Percentiles rank a stretch among this genome's conserved stretches.
Conservation (phyloP, 2,329 filamentous ascomycete genomes). For the Sporothrix brunneoviolacea region DNA sequence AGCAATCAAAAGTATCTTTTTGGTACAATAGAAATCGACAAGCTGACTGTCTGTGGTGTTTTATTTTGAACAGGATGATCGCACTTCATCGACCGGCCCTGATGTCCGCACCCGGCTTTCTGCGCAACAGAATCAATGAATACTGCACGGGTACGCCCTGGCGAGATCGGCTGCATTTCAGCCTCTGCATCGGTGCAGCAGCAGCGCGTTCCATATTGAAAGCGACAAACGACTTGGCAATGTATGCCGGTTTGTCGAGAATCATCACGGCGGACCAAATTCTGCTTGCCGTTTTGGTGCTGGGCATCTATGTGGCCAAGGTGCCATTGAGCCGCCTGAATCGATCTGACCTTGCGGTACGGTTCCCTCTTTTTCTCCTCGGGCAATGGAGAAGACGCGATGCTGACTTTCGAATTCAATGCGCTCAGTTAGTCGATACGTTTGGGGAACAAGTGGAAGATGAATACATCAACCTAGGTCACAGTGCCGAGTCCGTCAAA, state of each 20-base stretch:
- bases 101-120: conserved; percentile 6
- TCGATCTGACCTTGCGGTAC: neutral
- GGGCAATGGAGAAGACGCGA: no score
- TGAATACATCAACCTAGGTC: neutral
- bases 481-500: neutral
- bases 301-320: conserved; percentile 12
- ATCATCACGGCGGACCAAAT: conserved; percentile 11
- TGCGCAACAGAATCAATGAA: conserved; percentile 11
- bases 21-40: neutral
- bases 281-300: conserved; percentile 8
- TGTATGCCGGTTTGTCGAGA: conserved; percentile 5
- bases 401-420: no score
- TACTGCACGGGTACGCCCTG: conserved; percentile 11
- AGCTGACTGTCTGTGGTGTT: neutral
- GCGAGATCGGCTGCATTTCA: conserved; percentile 11
- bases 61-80: conserved; percentile 10
- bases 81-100: conserved; percentile 11
- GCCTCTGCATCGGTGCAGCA: conserved; percentile 13
- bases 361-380: neutral
- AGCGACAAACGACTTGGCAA: conserved; percentile 6
- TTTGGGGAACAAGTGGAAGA: conserved; percentile 7
- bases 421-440: conserved; percentile 7
- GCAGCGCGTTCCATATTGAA: conserved; percentile 7
- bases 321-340: conserved; percentile 10
- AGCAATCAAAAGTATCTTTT: no score